phyloP scores from a whole-genome alignment of 306 rosid genomes.

The Castanopsis chinensis region DNA sequence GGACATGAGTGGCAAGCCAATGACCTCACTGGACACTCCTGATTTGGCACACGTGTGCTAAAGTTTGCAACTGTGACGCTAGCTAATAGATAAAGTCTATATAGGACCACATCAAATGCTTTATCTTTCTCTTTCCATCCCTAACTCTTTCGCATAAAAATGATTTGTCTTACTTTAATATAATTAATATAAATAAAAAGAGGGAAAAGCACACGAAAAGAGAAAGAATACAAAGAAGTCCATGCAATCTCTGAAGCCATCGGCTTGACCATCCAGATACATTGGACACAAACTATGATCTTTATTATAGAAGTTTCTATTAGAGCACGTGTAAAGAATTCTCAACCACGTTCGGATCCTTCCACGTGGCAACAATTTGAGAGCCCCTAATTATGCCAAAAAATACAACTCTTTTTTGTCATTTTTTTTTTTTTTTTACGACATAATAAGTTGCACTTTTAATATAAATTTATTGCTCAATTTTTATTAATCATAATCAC shows the following conservation, averaged over 20 bases:
- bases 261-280: slow-evolving; percentile 72
- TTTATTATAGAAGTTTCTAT: slow-evolving; percentile 22
- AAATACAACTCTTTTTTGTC: too few relatives aligned
- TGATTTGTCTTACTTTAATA: not conserved
- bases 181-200: not conserved
- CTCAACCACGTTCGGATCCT: not conserved
- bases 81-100: too few relatives aligned
- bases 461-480: too few relatives aligned
- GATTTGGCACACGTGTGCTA: too few relatives aligned
- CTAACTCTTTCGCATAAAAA: not conserved
- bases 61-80: too few relatives aligned
- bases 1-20: not conserved
- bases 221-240: slow-evolving; percentile 1
- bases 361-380: slow-evolving; percentile 19
- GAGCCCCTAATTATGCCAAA: not conserved
- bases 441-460: too few relatives aligned
- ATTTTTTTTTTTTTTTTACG: too few relatives aligned
- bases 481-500: too few relatives aligned
- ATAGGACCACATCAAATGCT: not conserved
- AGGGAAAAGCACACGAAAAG: not conserved
- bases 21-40: too few relatives aligned
- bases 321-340: slow-evolving; percentile 36
- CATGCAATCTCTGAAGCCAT: slow-evolving; percentile 45
- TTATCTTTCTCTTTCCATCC: not conserved
- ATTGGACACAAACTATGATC: slow-evolving; percentile 31